These are phyloP conservation scores for Chaetomiaceae sp. DNA, from an alignment of 2,329 filamentous ascomycete species.

Conservation along the genomic window DNA sequence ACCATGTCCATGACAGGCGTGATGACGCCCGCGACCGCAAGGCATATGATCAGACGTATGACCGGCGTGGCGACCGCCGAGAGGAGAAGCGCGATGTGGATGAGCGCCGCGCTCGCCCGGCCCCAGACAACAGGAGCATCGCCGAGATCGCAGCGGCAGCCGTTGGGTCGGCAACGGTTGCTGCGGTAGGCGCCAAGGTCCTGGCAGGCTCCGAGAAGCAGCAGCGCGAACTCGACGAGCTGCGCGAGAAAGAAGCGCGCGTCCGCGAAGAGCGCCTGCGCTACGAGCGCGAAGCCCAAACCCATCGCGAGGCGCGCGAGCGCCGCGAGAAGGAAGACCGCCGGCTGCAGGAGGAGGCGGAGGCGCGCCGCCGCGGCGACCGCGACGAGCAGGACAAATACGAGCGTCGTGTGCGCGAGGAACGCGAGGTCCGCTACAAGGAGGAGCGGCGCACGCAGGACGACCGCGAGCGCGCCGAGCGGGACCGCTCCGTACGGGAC, in stretches of 20 bases:
- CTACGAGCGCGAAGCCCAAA: slow-evolving; percentile 22
- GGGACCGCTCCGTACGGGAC: slow-evolving; percentile 6
- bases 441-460: slow-evolving; percentile 23
- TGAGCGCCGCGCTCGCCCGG: slow-evolving; percentile 25
- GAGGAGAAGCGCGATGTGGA: slow-evolving; percentile 30
- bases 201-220: slow-evolving; percentile 30
- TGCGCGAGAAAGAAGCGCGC: slow-evolving; percentile 11
- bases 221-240: slow-evolving; percentile 23
- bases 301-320: slow-evolving; percentile 22
- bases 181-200: slow-evolving; percentile 23
- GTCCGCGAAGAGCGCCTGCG: slow-evolving; percentile 15
- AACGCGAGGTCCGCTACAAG: slow-evolving; percentile 20
- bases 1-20: slow-evolving; percentile 4
- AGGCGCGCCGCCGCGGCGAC: slow-evolving; percentile 18
- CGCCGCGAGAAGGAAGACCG: slow-evolving; percentile 21
- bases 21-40: slow-evolving; percentile 3
- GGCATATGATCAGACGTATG: not conserved
- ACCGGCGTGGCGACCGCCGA: not conserved
- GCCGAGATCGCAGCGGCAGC: slow-evolving; percentile 42
- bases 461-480: slow-evolving; percentile 13
- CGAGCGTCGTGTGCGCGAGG: slow-evolving; percentile 22
- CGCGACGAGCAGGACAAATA: slow-evolving; percentile 25
- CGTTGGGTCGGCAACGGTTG: slow-evolving; percentile 42
- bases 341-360: slow-evolving; percentile 17
- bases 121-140: slow-evolving; percentile 35